phyloP scores from a whole-genome alignment of 331 rosid genomes.

The Malus hybrid region DNA sequence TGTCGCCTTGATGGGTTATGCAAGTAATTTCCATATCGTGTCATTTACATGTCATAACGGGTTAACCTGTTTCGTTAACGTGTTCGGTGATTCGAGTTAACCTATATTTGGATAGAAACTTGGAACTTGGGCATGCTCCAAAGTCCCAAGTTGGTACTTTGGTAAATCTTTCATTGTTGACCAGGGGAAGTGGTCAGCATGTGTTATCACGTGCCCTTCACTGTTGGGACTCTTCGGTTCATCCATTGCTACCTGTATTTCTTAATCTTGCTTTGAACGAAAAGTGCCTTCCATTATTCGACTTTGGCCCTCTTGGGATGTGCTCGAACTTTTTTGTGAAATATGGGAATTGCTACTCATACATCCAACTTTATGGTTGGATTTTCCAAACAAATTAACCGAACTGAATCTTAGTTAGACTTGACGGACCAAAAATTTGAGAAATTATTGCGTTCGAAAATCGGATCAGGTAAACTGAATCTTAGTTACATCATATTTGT shows the following conservation, averaged over 20 bases:
- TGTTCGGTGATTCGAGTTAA: too few species aligned
- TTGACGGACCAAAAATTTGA: too few species aligned
- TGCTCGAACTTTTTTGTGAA: background rate
- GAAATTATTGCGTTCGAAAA: too few species aligned
- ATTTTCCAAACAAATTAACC: background rate
- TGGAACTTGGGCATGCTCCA: background rate
- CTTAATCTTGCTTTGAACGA: background rate
- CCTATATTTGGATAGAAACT: too few species aligned
- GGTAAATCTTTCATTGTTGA: background rate
- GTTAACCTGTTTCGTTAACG: too few species aligned
- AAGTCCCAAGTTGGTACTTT: background rate
- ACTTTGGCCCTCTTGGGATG: background rate
- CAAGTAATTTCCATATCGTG: too few species aligned
- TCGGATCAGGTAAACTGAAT: too few species aligned
- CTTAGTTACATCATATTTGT: too few species aligned
- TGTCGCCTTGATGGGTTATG: too few species aligned
- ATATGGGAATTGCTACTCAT: background rate
- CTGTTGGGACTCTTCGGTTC: background rate
- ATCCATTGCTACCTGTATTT: background rate
- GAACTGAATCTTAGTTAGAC: background rate
- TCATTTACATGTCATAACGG: too few species aligned
- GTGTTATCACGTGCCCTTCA: background rate
- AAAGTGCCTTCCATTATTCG: background rate
- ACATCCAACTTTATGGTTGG: background rate
- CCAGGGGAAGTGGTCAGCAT: slow-evolving; percentile 1